Evolutionary conservation across 768 basidiomycete species (phyloP).

Genomic region (Kwoniella bestiolae): DNA sequence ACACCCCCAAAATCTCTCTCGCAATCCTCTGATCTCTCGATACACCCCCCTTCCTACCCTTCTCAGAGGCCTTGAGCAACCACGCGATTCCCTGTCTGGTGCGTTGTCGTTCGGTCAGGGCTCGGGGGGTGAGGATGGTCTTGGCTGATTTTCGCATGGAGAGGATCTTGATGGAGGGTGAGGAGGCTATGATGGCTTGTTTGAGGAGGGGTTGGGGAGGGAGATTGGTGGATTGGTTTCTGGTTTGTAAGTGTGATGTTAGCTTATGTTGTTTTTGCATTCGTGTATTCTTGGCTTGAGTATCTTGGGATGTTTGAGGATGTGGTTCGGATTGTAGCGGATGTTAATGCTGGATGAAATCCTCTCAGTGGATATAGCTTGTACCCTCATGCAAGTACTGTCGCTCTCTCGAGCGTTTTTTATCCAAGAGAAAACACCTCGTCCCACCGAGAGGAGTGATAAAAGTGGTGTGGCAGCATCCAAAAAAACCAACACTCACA

Average conservation of each 20-base stretch:
- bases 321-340: too few species aligned
- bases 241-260: conserved; percentile 59
- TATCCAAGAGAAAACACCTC: too few species aligned
- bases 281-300: too few species aligned
- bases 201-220: conserved; percentile 81
- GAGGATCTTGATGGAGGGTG: conserved; percentile 71
- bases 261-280: too few species aligned
- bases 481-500: conserved; percentile 44
- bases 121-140: conserved; percentile 68
- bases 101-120: conserved; percentile 80
- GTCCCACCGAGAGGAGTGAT: too few species aligned
- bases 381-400: too few species aligned
- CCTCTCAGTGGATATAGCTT: too few species aligned
- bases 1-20: conserved; percentile 72
- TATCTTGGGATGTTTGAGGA: too few species aligned
- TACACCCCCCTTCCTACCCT: conserved; percentile 64
- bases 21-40: conserved; percentile 70
- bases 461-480: background rate
- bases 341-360: too few species aligned
- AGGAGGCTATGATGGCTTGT: conserved; percentile 68
- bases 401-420: too few species aligned
- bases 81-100: conserved; percentile 71
- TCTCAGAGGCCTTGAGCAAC: conserved; percentile 70
- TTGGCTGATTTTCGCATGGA: conserved; percentile 70
- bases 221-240: conserved; percentile 74